phyloP scores from a whole-genome alignment of 2,329 filamentous ascomycete genomes.

The Penicillium sp. region DNA sequence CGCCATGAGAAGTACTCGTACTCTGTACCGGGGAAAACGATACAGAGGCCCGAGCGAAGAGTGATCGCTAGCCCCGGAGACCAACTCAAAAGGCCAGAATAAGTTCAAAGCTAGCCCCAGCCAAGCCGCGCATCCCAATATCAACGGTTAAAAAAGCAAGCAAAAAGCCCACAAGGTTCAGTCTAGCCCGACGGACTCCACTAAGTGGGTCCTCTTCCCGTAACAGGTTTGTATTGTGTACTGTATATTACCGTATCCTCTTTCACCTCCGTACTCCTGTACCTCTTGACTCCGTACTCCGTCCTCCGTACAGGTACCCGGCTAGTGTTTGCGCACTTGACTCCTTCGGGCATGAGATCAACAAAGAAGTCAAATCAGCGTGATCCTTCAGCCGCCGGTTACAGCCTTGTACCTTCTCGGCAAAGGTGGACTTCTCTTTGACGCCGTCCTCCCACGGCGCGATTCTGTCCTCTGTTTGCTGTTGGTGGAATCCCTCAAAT shows the following conservation, averaged over 20 bases:
- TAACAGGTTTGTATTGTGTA: too few species aligned
- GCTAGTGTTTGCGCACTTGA: constrained; percentile 8
- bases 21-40: neutral
- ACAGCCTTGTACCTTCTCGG: neutral
- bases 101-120: neutral
- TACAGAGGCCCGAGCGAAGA: neutral
- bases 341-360: constrained; percentile 14
- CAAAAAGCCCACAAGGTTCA: constrained; percentile 19
- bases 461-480: neutral
- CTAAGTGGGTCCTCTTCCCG: constrained; percentile 11
- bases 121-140: constrained; percentile 6
- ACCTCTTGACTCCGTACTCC: too few species aligned
- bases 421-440: neutral
- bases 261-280: too few species aligned
- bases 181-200: constrained; percentile 27
- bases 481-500: neutral
- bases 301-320: neutral
- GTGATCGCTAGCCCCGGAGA: constrained; percentile 3
- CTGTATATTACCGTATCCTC: too few species aligned
- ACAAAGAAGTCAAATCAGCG: constrained; percentile 6
- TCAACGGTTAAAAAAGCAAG: neutral
- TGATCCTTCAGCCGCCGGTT: too few species aligned
- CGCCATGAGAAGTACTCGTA: neutral
- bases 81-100: neutral
- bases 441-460: too few species aligned